A percentile compares a stretch with the other conserved stretches of the same genome.
Conservation (phyloP, 2,329 filamentous ascomycete genomes). For the Colletotrichum spinosum region DNA sequence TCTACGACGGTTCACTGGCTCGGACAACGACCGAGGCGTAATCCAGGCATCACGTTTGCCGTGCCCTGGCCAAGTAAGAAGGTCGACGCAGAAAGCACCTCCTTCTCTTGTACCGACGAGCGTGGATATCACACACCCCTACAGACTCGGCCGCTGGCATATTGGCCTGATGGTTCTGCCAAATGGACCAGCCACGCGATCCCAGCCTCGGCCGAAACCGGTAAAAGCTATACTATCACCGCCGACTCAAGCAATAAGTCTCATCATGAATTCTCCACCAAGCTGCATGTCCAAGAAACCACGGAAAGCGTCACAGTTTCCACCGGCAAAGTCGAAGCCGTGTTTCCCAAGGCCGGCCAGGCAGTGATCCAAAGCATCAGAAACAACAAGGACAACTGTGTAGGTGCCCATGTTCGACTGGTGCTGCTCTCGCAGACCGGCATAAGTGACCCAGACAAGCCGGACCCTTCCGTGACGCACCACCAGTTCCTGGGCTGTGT, state of each 20-base stretch:
- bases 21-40: neutral
- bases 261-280: too few species aligned
- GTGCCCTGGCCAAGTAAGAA: neutral
- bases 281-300: neutral
- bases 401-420: neutral
- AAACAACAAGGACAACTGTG: neutral
- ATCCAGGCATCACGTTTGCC: conserved; percentile 2
- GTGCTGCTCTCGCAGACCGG: neutral
- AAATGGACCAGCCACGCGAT: too few species aligned
- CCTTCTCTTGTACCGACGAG: neutral
- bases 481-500: too few species aligned
- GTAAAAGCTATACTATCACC: neutral
- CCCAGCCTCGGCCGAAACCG: too few species aligned
- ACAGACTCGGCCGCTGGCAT: neutral
- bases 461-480: neutral
- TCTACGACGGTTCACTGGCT: conserved; percentile 4
- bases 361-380: neutral
- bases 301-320: neutral
- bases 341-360: neutral
- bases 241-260: neutral
- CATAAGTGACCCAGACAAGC: neutral
- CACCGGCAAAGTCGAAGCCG: neutral
- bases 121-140: neutral
- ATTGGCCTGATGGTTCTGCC: too few species aligned
- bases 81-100: neutral